phyloP scores from a whole-genome alignment of 805 yeast genomes.

The Vanderwaltozyma verrucispora region DNA sequence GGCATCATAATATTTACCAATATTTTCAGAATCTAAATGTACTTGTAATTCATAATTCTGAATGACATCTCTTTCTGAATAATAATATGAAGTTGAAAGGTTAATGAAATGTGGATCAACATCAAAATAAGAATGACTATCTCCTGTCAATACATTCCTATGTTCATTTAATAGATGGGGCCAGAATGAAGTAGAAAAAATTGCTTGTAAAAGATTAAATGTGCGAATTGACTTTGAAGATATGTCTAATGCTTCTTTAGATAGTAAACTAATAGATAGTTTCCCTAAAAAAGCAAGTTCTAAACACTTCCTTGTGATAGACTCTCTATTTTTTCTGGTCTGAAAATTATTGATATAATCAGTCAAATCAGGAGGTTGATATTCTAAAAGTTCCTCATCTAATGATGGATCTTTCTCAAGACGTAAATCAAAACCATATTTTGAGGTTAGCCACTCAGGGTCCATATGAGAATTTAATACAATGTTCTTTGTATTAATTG shows the following conservation, averaged over 20 bases:
- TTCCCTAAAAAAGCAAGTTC: constrained; percentile 43
- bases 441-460: constrained; percentile 38
- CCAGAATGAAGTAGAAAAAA: constrained; percentile 19
- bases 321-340: constrained; percentile 33
- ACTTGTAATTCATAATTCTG: constrained; percentile 36
- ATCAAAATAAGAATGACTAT: constrained; percentile 9
- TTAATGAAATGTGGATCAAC: constrained; percentile 31
- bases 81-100: constrained; percentile 40
- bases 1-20: constrained; percentile 50
- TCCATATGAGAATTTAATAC: constrained; percentile 49
- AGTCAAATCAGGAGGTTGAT: constrained; percentile 41
- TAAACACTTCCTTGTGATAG: constrained; percentile 41
- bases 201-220: constrained; percentile 21
- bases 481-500: constrained; percentile 43
- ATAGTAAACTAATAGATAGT: constrained; percentile 17
- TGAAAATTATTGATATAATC: constrained; percentile 23
- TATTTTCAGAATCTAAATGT: constrained; percentile 34
- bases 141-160: constrained; percentile 4
- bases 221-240: constrained; percentile 17
- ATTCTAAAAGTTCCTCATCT: constrained; percentile 17
- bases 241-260: constrained; percentile 4
- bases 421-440: constrained; percentile 35
- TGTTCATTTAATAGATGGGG: constrained; percentile 28
- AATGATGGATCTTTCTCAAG: constrained; percentile 21
- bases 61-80: constrained; percentile 39